phyloP scores from a whole-genome alignment of 1,139 yeast species.

The Lodderomyces theae region DNA sequence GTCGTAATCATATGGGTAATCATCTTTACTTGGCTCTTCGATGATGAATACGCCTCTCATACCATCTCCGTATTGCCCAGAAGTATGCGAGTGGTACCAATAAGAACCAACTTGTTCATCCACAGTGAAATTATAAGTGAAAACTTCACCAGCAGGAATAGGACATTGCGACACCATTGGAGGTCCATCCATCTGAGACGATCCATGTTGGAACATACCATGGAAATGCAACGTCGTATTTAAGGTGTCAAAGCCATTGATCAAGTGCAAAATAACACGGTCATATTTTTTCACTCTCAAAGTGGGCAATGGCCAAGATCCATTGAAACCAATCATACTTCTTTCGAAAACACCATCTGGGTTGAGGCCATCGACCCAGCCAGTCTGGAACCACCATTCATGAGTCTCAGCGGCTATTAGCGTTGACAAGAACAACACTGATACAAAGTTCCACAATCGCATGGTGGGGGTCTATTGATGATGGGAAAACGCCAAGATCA shows the following conservation, averaged over 20 bases:
- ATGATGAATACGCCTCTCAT: constrained; percentile 67
- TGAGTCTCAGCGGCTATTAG: constrained; percentile 44
- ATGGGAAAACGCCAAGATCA: background rate
- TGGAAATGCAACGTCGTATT: constrained; percentile 75
- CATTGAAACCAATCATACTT: constrained; percentile 64
- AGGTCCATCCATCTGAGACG: constrained; percentile 74
- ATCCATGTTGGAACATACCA: constrained; percentile 64
- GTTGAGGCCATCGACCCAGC: constrained; percentile 52
- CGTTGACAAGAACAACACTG: constrained; percentile 8
- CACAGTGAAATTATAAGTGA: constrained; percentile 63
- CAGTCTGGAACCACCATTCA: constrained; percentile 50
- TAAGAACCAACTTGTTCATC: constrained; percentile 67
- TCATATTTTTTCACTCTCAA: constrained; percentile 65
- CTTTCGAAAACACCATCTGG: constrained; percentile 61
- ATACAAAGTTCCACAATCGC: constrained; percentile 8
- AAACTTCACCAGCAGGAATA: constrained; percentile 61
- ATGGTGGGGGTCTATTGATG: background rate
- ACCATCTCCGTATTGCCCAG: constrained; percentile 77
- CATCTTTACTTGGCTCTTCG: constrained; percentile 47
- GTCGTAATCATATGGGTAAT: constrained; percentile 58
- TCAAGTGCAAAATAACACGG: constrained; percentile 54
- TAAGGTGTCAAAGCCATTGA: constrained; percentile 52
- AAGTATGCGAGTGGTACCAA: constrained; percentile 84
- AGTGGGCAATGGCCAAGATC: constrained; percentile 71
- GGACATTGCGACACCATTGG: constrained; percentile 79